Percentiles rank a stretch among this genome's conserved stretches.
These are phyloP conservation scores for Capniomyces stellatus DNA, from an alignment of 371 early-diverging fungal genomes.

Conservation along the genomic window DNA sequence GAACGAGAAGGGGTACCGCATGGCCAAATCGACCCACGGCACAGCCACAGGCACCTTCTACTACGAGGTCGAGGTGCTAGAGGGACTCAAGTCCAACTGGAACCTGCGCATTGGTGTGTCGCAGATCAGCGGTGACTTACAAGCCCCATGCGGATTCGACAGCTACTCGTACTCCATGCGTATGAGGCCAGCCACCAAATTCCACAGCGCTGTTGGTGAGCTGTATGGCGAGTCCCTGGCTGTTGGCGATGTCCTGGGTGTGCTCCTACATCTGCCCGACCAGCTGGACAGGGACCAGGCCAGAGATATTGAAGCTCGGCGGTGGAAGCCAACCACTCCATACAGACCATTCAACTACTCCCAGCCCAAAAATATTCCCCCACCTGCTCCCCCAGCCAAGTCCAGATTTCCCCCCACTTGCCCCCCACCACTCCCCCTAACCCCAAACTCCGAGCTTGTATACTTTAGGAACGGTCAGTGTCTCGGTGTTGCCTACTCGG, in stretches of 20 bases:
- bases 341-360: constrained; percentile 23
- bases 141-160: constrained; percentile 55
- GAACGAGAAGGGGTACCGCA: constrained; percentile 49
- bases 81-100: constrained; percentile 14
- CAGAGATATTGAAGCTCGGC: constrained; percentile 19
- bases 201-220: constrained; percentile 29
- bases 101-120: constrained; percentile 46
- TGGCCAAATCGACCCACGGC: constrained; percentile 55
- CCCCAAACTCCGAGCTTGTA: constrained; percentile 27
- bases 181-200: constrained; percentile 33
- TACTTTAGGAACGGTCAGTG: constrained; percentile 41
- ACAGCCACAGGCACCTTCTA: constrained; percentile 50
- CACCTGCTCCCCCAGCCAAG: background rate
- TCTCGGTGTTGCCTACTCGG: constrained; percentile 39
- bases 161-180: constrained; percentile 44
- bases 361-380: constrained; percentile 7
- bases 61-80: constrained; percentile 31
- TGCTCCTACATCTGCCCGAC: constrained; percentile 35
- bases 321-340: constrained; percentile 20
- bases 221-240: constrained; percentile 18
- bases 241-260: constrained; percentile 39
- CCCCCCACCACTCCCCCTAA: constrained; percentile 23
- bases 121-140: constrained; percentile 49
- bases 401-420: no score
- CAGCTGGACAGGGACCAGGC: constrained; percentile 16